Evolutionary conservation across 106 monocot species (phyloP).

Genomic region (Apostasia ramifera): DNA sequence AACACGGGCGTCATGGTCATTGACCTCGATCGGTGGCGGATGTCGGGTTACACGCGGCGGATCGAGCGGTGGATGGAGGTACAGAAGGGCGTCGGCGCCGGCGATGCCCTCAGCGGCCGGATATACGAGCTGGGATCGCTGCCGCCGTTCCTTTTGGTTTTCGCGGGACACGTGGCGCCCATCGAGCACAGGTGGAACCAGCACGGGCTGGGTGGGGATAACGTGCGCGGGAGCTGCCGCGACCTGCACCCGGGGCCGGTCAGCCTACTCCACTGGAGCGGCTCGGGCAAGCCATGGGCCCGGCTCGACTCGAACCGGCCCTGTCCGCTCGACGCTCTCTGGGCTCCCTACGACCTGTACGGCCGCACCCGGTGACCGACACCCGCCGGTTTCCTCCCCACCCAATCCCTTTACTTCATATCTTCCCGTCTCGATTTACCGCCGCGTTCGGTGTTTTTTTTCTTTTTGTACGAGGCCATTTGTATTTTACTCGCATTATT

Average conservation of each 20-base stretch:
- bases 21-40: slow-evolving; percentile 72
- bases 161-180: slow-evolving; percentile 86
- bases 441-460: neutral
- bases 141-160: slow-evolving; percentile 86
- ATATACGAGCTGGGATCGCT: slow-evolving; percentile 97
- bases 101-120: slow-evolving; percentile 36
- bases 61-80: slow-evolving; percentile 99
- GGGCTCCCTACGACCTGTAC: slow-evolving; percentile 86
- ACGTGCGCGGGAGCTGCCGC: slow-evolving; percentile 84
- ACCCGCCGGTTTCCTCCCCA: slow-evolving; percentile 3
- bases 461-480: slow-evolving; percentile 24
- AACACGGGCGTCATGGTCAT: slow-evolving; percentile 98
- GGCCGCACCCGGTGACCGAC: slow-evolving; percentile 23
- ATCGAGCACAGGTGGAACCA: slow-evolving; percentile 99
- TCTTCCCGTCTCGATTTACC: neutral
- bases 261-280: slow-evolving; percentile 96
- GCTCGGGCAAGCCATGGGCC: slow-evolving; percentile 90
- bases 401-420: slow-evolving; percentile 5
- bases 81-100: slow-evolving; percentile 38
- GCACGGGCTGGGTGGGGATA: slow-evolving; percentile 93
- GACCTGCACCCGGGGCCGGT: slow-evolving; percentile 90
- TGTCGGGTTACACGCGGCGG: slow-evolving; percentile 42
- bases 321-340: slow-evolving; percentile 84
- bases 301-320: slow-evolving; percentile 66
- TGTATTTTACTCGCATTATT: slow-evolving; percentile 41